phyloP scores from a whole-genome alignment of 2,329 filamentous ascomycete genomes.

The Botrytis porri region DNA sequence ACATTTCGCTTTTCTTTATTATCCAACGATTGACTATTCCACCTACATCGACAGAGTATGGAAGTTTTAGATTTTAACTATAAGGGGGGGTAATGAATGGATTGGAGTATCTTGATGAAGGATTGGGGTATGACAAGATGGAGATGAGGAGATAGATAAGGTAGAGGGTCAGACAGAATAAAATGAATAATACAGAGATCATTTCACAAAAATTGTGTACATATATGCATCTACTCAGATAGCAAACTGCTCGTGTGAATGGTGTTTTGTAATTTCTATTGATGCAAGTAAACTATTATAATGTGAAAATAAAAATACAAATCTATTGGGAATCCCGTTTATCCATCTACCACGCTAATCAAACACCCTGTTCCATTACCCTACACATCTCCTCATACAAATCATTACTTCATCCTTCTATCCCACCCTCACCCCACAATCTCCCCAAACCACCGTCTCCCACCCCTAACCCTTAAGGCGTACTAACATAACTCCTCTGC shows the following conservation, averaged over 20 bases:
- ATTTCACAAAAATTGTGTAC: neutral
- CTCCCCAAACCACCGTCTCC: neutral
- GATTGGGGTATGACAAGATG: too few species aligned
- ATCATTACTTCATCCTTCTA: neutral
- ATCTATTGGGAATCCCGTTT: neutral
- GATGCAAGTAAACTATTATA: neutral
- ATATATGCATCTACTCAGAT: neutral
- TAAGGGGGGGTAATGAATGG: neutral
- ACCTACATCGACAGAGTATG: neutral
- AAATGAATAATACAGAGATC: neutral
- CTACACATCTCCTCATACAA: neutral
- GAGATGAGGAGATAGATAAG: too few species aligned
- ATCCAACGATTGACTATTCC: neutral
- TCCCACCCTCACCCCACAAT: rapidly evolving
- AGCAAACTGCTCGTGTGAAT: neutral
- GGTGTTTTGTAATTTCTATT: neutral
- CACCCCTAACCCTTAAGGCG: conserved; percentile 21
- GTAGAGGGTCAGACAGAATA: too few species aligned
- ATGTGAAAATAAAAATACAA: neutral
- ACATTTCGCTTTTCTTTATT: neutral
- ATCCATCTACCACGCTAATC: neutral
- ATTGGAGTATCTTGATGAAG: neutral
- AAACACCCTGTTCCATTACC: neutral
- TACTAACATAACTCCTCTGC: conserved; percentile 32
- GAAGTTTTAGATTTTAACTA: rapidly evolving